Evolutionary conservation across 331 rosid genomes (phyloP).

Genomic region (Telfairia occidentalis): DNA sequence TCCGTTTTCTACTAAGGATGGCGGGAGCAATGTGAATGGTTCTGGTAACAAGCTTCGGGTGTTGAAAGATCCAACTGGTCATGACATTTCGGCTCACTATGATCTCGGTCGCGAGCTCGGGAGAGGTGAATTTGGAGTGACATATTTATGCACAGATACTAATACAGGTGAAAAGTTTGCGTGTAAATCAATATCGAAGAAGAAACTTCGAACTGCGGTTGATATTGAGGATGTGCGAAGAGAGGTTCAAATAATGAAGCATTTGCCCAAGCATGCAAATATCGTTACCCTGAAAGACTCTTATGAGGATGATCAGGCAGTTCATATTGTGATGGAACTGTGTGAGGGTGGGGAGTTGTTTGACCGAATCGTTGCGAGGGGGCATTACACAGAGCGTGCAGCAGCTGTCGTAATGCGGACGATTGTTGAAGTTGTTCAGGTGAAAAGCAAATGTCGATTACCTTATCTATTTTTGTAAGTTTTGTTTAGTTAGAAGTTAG

Average conservation of each 20-base stretch:
- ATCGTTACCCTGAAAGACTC: slow-evolving; percentile 65
- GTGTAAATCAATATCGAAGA: slow-evolving; percentile 69
- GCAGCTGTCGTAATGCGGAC: slow-evolving; percentile 65
- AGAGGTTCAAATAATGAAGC: slow-evolving; percentile 80
- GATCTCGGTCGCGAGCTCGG: slow-evolving; percentile 45
- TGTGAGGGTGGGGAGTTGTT: slow-evolving; percentile 92
- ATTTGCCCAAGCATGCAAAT: slow-evolving; percentile 59
- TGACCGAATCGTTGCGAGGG: slow-evolving; percentile 67
- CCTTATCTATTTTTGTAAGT: not conserved
- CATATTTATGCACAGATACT: slow-evolving; percentile 33
- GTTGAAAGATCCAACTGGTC: slow-evolving; percentile 14
- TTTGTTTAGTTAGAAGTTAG: not conserved
- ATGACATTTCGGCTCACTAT: slow-evolving; percentile 13
- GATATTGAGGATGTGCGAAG: slow-evolving; percentile 77
- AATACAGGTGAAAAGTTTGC: slow-evolving; percentile 40
- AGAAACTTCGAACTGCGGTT: slow-evolving; percentile 63
- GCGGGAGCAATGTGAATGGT: slow-evolving; percentile 15
- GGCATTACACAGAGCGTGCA: slow-evolving; percentile 88
- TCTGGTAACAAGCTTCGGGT: slow-evolving; percentile 21
- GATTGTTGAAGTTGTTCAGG: slow-evolving; percentile 85
- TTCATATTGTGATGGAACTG: slow-evolving; percentile 86
- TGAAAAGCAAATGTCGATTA: slow-evolving; percentile 1
- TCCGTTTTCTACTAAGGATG: slow-evolving; percentile 25
- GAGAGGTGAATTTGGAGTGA: slow-evolving; percentile 80
- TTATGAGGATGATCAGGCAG: slow-evolving; percentile 68